Base-by-base conservation (phyloP, 2,329 filamentous ascomycete genomes). In the Alternaria solani region DNA sequence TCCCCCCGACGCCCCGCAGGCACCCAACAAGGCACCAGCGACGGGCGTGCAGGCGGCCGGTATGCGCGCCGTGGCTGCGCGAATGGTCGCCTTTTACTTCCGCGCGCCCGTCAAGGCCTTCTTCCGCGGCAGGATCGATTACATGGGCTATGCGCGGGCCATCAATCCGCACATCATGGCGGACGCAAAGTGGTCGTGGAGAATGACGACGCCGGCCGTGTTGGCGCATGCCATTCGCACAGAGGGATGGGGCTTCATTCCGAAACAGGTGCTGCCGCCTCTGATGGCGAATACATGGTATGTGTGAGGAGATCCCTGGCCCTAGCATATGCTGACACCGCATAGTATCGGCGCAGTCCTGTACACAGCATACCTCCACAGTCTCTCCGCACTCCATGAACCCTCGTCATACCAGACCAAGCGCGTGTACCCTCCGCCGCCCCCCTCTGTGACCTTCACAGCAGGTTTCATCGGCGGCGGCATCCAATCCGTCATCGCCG, bases 81-180 rank as follows among this genome's bases (percentile, higher is more conserved):
- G 96, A 75, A 84, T 93, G 70, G 86, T 97, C 55, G 90, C 93
- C 25, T 97, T 97, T 71, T 97, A 96, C 63, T 97, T 97, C 75
- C 86, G 93, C 57, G 92, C 93, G 0, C 94, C 94, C 1, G 91
- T 93, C 54, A 97, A 97, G 80, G 91, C 93, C 16, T 97, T 97
- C 76, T 96, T 97, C 80, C 88, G 92, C 62, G 94, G 92, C 1
- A 84, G 94, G 59, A 93, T 97, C 65, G 94, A 97, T 82, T 97
- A 93, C 75, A 84, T 84, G 61, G 86, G 86, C 55, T 88, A 88
- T 79, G 87, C 87, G 26, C 80, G 86, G 75, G 87, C 87, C 59
- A 87, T 89, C 71, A 88, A 87, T 67, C 87, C 87, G 8, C 81
- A 82, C 66, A 78, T 84, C 11, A 76, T 82, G 60, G 78, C 80